phyloP scores from a whole-genome alignment of 1,284 basidiomycete genomes.

The Malassezia pachydermatis region DNA sequence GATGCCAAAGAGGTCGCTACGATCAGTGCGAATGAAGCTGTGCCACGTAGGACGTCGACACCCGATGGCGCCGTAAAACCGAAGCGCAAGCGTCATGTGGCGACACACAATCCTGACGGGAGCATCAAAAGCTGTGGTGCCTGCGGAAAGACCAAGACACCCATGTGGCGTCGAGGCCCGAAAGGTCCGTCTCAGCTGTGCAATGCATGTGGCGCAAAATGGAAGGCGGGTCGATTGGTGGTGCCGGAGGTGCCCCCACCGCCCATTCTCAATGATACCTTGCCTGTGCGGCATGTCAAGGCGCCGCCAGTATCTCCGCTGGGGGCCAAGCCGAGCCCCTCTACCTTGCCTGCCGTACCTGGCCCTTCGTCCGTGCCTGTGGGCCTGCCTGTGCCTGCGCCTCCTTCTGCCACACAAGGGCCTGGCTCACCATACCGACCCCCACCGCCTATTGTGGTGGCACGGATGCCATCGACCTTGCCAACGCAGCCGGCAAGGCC shows the following conservation, averaged over 20 bases:
- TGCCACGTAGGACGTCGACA: no score
- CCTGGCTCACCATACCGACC: no score
- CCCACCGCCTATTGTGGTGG: no score
- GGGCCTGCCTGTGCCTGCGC: neutral
- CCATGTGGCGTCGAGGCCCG: constrained; percentile 45
- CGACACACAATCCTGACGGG: constrained; percentile 44
- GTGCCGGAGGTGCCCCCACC: constrained; percentile 39
- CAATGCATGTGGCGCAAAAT: constrained; percentile 44
- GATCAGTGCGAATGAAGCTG: neutral
- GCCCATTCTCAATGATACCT: constrained; percentile 27
- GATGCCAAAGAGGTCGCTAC: constrained; percentile 8
- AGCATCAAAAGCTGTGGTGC: constrained; percentile 42
- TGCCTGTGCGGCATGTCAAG: constrained; percentile 19
- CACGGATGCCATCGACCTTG: no score
- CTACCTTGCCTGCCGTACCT: neutral
- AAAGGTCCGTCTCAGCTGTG: constrained; percentile 40
- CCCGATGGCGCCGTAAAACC: constrained; percentile 11
- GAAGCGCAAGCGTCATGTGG: constrained; percentile 43
- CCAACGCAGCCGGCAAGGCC: no score
- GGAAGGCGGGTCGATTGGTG: constrained; percentile 41
- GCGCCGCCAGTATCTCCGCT: neutral
- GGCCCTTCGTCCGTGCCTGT: neutral
- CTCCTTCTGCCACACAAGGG: no score
- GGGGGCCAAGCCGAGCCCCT: no score
- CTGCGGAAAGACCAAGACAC: constrained; percentile 43